phyloP scores from a whole-genome alignment of 148 eudicot species.

The Cornus controversa region DNA sequence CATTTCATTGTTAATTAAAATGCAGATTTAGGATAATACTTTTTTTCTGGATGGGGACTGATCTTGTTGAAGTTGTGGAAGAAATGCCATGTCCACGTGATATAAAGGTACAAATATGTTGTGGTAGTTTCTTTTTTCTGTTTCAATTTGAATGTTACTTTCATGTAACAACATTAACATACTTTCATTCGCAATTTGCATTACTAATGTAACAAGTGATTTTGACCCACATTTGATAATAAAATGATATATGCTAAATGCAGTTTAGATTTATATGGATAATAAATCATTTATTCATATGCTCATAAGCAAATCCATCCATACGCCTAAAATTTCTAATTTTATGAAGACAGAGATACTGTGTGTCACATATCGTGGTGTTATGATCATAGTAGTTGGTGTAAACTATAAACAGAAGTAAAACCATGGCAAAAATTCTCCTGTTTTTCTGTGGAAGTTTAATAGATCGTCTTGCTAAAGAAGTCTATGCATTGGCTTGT shows the following conservation, averaged over 20 bases:
- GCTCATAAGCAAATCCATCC: neutral
- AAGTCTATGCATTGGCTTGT: neutral
- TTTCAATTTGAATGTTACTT: neutral
- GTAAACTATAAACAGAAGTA: no score
- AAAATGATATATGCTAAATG: neutral
- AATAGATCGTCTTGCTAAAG: neutral
- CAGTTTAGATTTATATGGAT: neutral
- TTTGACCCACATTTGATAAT: neutral
- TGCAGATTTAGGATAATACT: slow-evolving; percentile 27
- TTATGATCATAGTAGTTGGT: neutral
- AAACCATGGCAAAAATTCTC: neutral
- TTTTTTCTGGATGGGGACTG: slow-evolving; percentile 55
- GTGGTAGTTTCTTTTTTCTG: neutral
- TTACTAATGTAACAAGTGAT: neutral
- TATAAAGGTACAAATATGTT: slow-evolving; percentile 44
- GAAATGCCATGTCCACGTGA: slow-evolving; percentile 25
- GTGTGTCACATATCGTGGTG: neutral
- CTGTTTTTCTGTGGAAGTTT: neutral
- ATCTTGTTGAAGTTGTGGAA: slow-evolving; percentile 42
- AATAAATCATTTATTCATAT: neutral
- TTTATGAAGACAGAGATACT: neutral
- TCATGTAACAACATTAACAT: neutral
- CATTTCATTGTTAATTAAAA: neutral
- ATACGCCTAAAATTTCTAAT: neutral
- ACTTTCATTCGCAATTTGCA: neutral